Percentiles rank a stretch among this genome's conserved stretches.
Evolutionary conservation across 495 filamentous ascomycete genomes (phyloP).

Genomic region (Neurospora africana): DNA sequence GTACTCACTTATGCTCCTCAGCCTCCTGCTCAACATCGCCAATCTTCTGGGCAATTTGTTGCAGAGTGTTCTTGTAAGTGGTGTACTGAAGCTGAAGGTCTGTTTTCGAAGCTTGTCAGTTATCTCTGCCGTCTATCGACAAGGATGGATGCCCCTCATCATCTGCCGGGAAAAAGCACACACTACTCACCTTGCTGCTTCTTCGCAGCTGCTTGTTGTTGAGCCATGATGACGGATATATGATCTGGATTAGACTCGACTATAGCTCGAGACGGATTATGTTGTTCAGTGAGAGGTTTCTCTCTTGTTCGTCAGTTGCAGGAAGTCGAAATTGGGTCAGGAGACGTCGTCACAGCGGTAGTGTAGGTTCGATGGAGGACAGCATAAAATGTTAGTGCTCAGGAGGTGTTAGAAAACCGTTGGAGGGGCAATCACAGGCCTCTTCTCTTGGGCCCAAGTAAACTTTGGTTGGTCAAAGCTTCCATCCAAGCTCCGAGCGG

Average conservation of each 20-base stretch:
- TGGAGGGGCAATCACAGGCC: conserved; percentile 1
- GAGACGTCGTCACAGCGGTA: no score
- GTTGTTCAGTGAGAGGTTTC: background rate
- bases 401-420: background rate
- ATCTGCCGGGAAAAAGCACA: background rate
- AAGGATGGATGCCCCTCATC: background rate
- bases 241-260: background rate
- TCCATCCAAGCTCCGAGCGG: background rate
- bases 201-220: conserved; percentile 40
- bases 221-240: conserved; percentile 26
- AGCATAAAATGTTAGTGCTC: background rate
- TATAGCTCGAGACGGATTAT: background rate
- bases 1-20: conserved; percentile 93
- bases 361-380: background rate
- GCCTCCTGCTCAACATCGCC: conserved; percentile 94
- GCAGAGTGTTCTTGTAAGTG: conserved; percentile 91
- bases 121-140: background rate
- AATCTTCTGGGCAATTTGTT: conserved; percentile 90
- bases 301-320: background rate
- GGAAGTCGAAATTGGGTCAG: no score
- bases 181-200: conserved; percentile 84
- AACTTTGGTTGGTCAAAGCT: conserved; percentile 16
- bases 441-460: background rate
- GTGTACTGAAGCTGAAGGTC: conserved; percentile 90
- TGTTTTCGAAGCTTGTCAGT: conserved; percentile 21